These are phyloP conservation scores for Canna indica DNA, from an alignment of 176 grass and related monocot species.

Conservation along the genomic window DNA sequence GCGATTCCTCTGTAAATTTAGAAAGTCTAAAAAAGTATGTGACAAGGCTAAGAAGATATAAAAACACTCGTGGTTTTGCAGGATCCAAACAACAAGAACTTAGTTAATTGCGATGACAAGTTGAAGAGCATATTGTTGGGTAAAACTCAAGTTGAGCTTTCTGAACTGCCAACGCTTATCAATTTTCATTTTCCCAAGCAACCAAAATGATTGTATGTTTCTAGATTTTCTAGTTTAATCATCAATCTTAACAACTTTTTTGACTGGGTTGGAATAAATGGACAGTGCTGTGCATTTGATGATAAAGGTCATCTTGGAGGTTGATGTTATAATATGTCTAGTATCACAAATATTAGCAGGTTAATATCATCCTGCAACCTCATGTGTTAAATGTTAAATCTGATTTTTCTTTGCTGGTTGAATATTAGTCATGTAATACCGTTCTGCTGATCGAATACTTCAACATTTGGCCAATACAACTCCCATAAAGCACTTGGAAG, in stretches of 20 bases:
- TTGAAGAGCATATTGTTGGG: conserved; percentile 75
- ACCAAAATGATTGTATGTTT: neutral
- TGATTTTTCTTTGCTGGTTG: no score
- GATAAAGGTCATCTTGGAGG: no score
- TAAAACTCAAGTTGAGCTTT: conserved; percentile 61
- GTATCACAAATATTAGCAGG: no score
- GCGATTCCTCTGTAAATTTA: neutral
- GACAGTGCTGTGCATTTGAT: neutral
- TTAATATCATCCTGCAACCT: no score
- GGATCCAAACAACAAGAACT: conserved; percentile 64
- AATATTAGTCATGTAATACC: no score
- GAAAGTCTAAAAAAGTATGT: neutral
- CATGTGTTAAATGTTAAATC: no score
- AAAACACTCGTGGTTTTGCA: conserved; percentile 26
- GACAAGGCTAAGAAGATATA: neutral
- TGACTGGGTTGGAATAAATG: neutral
- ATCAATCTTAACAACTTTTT: neutral
- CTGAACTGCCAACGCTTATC: conserved; percentile 59
- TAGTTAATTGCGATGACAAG: conserved; percentile 84
- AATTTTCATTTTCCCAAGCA: conserved; percentile 65
- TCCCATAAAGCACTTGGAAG: no score
- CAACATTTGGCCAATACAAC: no score
- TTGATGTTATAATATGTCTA: no score
- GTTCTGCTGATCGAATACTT: no score
- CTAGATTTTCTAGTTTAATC: neutral